Percentiles rank a stretch among this genome's conserved stretches.
Conservation (phyloP, 495 filamentous ascomycete genomes). For the Baudoinia panamericana region DNA sequence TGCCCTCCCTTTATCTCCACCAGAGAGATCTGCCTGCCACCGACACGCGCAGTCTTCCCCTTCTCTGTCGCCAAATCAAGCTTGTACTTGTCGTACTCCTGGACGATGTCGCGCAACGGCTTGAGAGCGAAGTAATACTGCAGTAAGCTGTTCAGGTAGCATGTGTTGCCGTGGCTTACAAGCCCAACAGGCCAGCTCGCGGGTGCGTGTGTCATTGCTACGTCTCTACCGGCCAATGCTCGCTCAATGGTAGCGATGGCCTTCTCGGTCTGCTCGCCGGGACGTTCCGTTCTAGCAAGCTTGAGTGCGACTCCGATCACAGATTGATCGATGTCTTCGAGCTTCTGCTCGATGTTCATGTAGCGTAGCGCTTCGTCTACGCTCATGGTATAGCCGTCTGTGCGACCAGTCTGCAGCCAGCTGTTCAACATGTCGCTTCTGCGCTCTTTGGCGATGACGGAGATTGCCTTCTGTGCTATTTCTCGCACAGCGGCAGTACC, state of each 20-base stretch:
- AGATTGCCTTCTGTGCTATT: conserved; percentile 40
- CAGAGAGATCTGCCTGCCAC: conserved; percentile 42
- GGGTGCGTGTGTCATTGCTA: background rate
- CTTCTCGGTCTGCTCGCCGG: conserved; percentile 15
- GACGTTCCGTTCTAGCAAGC: conserved; percentile 7
- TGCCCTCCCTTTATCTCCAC: conserved; percentile 51
- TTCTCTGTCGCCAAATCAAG: conserved; percentile 49
- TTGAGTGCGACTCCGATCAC: conserved; percentile 5
- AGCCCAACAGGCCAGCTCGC: conserved; percentile 60
- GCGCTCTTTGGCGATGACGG: conserved; percentile 42
- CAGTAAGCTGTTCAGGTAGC: conserved; percentile 91
- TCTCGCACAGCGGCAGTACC: conserved; percentile 28
- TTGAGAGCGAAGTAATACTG: conserved; percentile 90
- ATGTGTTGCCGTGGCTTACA: conserved; percentile 90
- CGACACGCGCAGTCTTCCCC: conserved; percentile 51
- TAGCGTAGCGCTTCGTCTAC: conserved; percentile 17
- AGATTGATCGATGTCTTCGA: conserved; percentile 30
- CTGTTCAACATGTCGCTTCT: conserved; percentile 41
- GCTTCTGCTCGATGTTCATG: conserved; percentile 8
- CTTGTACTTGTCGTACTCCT: conserved; percentile 54
- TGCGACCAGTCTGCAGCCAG: conserved; percentile 43
- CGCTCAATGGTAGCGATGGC: conserved; percentile 15
- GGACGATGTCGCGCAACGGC: conserved; percentile 65
- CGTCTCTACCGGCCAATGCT: conserved; percentile 2
- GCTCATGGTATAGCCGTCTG: conserved; percentile 25